Conservation (phyloP, 495 filamentous ascomycete genomes). For the Trichoderma virens region DNA sequence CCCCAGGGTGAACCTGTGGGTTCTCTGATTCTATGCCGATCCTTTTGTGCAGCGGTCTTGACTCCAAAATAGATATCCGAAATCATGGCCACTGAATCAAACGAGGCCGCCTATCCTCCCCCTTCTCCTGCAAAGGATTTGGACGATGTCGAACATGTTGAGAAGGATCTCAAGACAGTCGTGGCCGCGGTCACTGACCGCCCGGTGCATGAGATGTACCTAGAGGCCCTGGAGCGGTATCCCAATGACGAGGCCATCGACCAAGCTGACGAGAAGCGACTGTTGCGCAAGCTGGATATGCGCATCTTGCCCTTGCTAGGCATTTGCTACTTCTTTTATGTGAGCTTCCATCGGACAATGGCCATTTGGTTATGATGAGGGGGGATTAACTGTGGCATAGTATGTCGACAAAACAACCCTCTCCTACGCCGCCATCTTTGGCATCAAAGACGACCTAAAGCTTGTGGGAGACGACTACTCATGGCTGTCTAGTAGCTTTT, state of each 20-base stretch:
- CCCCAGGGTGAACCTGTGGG: not conserved
- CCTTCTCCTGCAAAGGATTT: not conserved
- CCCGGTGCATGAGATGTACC: slow-evolving; percentile 12
- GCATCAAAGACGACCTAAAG: slow-evolving; percentile 23
- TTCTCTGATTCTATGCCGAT: not conserved
- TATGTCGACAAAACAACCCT: slow-evolving; percentile 40
- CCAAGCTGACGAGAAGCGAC: slow-evolving; percentile 11
- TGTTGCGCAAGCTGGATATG: slow-evolving; percentile 18
- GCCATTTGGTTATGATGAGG: not conserved
- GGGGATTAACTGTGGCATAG: not conserved
- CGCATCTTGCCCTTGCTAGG: slow-evolving; percentile 35
- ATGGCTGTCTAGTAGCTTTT: slow-evolving; percentile 29
- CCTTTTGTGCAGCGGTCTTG: not conserved
- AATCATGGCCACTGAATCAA: not conserved
- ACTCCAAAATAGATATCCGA: not conserved
- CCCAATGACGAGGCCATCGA: slow-evolving; percentile 18
- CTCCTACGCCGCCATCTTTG: slow-evolving; percentile 28
- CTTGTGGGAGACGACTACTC: slow-evolving; percentile 29
- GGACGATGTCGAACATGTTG: slow-evolving; percentile 8
- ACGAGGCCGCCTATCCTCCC: not conserved
- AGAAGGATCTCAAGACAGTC: not conserved
- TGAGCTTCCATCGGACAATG: slow-evolving; percentile 12
- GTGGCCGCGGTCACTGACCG: slow-evolving; percentile 11
- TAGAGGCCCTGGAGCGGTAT: slow-evolving; percentile 15
- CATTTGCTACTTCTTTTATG: slow-evolving; percentile 42